Conservation (phyloP, 2,329 filamentous ascomycete genomes). For the Fusarium annulatum region DNA sequence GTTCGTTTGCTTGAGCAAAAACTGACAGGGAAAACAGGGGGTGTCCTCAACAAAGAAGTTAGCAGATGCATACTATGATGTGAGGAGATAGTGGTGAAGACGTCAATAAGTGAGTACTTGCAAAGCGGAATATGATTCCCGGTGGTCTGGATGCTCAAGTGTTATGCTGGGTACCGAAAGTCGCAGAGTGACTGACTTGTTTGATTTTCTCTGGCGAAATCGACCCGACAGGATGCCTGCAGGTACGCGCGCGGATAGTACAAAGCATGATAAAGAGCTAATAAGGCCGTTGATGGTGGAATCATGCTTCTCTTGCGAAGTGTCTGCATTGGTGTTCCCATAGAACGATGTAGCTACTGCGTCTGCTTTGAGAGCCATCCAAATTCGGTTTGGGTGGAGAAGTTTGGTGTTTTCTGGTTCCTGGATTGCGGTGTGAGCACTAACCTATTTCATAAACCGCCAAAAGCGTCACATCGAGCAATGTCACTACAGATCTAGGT, state of each 20-base stretch:
- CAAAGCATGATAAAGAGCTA: slow-evolving; percentile 17
- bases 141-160: slow-evolving; percentile 8
- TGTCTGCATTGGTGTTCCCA: not conserved
- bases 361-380: not conserved
- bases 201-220: not conserved
- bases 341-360: not conserved
- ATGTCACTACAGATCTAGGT: not conserved
- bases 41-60: not conserved
- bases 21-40: slow-evolving; percentile 10
- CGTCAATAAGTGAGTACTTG: not conserved
- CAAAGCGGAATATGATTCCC: not conserved
- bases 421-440: not conserved
- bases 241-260: not conserved
- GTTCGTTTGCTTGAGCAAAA: not conserved
- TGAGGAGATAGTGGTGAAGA: not conserved
- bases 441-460: not conserved
- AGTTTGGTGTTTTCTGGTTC: not conserved
- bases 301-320: not conserved
- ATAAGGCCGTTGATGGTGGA: not conserved
- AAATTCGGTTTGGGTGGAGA: not conserved
- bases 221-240: not conserved
- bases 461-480: not conserved
- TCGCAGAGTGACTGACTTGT: slow-evolving; percentile 19
- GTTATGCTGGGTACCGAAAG: slow-evolving; percentile 2
- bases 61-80: not conserved